These are phyloP conservation scores for Camellia sinensis DNA, from an alignment of 148 eudicot species.

Conservation along the genomic window DNA sequence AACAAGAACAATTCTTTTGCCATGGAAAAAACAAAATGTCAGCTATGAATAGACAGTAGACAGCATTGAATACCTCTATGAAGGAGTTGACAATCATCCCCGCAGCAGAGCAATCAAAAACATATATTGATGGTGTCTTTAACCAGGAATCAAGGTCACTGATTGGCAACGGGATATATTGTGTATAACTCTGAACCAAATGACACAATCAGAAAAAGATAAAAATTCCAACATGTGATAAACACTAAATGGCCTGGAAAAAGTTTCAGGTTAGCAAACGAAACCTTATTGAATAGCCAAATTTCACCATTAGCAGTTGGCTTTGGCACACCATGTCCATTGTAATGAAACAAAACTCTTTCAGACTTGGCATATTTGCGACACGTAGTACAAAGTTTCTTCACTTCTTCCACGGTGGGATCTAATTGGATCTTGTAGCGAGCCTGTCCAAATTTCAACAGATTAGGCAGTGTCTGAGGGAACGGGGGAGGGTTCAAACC, in stretches of 20 bases:
- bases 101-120: conserved; percentile 98
- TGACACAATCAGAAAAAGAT: conserved; percentile 1
- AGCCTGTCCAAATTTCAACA: conserved; percentile 48
- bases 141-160: conserved; percentile 95
- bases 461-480: background rate
- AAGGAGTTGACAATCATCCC: conserved; percentile 89
- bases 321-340: conserved; percentile 98
- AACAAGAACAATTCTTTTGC: background rate
- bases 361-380: conserved; percentile 88
- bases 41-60: background rate
- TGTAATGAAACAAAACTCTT: conserved; percentile 94
- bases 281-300: conserved; percentile 95
- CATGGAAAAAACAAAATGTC: background rate
- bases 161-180: conserved; percentile 83
- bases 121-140: conserved; percentile 92
- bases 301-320: conserved; percentile 94
- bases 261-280: conserved; percentile 7
- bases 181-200: conserved; percentile 76
- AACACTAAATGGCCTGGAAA: conserved; percentile 11
- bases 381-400: conserved; percentile 82
- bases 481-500: background rate
- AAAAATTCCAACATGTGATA: conserved; percentile 1
- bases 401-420: conserved; percentile 92
- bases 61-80: conserved; percentile 52
- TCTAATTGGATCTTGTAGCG: conserved; percentile 77